These are phyloP conservation scores for Xylariaceae sp. DNA, from an alignment of 2,329 filamentous ascomycete species.

Conservation along the genomic window DNA sequence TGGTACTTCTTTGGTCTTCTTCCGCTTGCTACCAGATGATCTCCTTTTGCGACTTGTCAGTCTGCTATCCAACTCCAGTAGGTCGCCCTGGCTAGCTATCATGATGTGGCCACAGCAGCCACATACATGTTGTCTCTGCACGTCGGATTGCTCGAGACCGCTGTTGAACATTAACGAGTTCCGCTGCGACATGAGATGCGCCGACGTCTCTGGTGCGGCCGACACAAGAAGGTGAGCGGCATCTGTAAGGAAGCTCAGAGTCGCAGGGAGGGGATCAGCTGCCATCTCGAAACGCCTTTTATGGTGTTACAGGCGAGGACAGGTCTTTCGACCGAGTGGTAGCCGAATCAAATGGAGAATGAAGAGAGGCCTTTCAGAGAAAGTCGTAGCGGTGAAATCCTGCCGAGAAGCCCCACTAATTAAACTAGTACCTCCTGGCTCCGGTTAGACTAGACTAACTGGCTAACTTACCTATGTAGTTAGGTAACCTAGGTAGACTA, in stretches of 20 bases:
- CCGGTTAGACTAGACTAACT: too few species aligned
- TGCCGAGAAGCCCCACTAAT: too few species aligned
- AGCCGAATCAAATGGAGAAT: too few species aligned
- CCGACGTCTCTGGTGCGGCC: conserved; percentile 62
- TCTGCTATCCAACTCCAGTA: conserved; percentile 48
- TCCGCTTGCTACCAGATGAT: background rate
- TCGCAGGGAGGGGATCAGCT: conserved; percentile 35
- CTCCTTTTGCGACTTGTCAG: conserved; percentile 56
- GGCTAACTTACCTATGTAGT: too few species aligned
- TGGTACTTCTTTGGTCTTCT: background rate
- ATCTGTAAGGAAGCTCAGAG: conserved; percentile 58
- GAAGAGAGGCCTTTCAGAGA: too few species aligned
- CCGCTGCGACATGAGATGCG: conserved; percentile 63
- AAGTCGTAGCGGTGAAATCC: too few species aligned
- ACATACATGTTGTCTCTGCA: conserved; percentile 63
- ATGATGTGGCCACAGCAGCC: conserved; percentile 67
- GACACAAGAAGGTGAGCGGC: conserved; percentile 63
- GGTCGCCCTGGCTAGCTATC: conserved; percentile 56
- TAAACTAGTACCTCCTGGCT: too few species aligned
- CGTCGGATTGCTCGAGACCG: conserved; percentile 52
- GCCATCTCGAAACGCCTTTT: conserved; percentile 23
- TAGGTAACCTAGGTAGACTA: too few species aligned
- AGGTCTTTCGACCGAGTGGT: too few species aligned
- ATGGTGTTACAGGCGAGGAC: background rate
- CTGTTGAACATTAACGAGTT: conserved; percentile 57